Evolutionary conservation across 140 eudicot genomes (phyloP).

Genomic region (Erigeron philadelphicus): DNA sequence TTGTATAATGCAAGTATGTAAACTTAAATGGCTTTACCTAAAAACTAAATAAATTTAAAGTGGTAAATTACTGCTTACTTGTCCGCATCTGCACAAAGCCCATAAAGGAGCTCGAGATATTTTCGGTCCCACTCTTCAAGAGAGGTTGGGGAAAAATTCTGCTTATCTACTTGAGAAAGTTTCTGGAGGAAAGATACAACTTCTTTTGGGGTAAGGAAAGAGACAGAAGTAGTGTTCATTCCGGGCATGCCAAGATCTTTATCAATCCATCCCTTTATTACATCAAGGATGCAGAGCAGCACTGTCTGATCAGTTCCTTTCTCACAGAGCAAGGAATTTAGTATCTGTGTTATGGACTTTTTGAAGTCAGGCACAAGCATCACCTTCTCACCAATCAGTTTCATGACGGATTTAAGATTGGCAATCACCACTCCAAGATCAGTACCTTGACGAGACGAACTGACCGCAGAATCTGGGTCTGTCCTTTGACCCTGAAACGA

Average conservation of each 20-base stretch:
- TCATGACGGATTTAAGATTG: constrained; percentile 73
- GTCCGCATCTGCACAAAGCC: constrained; percentile 93
- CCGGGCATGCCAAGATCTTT: constrained; percentile 64
- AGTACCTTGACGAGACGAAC: constrained; percentile 98
- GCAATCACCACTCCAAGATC: constrained; percentile 80
- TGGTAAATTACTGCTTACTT: constrained; percentile 44
- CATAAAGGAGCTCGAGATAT: constrained; percentile 87
- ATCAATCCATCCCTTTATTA: constrained; percentile 91
- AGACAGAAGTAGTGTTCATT: constrained; percentile 43
- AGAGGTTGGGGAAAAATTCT: constrained; percentile 52
- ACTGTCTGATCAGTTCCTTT: constrained; percentile 92
- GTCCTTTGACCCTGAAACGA: constrained; percentile 64
- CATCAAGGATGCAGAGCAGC: constrained; percentile 82
- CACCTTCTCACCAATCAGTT: constrained; percentile 73
- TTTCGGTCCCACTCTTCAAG: constrained; percentile 88
- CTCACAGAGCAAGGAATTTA: constrained; percentile 75
- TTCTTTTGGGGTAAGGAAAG: constrained; percentile 78
- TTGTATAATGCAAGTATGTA: constrained; percentile 8
- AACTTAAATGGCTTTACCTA: constrained; percentile 11
- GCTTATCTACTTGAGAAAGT: constrained; percentile 96
- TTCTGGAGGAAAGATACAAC: constrained; percentile 87
- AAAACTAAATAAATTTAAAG: neutral
- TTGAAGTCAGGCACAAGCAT: constrained; percentile 75
- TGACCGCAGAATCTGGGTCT: constrained; percentile 90
- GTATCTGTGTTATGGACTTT: constrained; percentile 65